Evolutionary conservation across 2,329 filamentous ascomycete species (phyloP).

Genomic region (Pestalotiopsis sp.): DNA sequence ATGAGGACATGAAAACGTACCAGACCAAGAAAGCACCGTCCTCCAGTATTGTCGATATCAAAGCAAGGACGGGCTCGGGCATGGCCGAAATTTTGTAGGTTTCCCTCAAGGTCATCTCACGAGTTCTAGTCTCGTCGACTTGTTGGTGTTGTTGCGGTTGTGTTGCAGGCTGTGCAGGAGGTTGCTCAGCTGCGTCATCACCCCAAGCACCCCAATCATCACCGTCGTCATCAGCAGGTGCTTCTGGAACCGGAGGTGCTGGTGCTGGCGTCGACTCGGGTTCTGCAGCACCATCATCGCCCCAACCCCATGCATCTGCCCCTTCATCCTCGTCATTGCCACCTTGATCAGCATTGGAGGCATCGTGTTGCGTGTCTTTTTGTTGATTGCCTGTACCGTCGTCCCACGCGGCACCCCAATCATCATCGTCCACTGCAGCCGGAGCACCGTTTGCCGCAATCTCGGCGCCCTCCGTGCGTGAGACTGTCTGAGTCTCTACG

Average conservation of each 20-base stretch:
- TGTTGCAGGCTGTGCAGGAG: background rate
- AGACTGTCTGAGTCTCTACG: constrained; percentile 81
- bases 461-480: constrained; percentile 66
- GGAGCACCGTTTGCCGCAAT: constrained; percentile 57
- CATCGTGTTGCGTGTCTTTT: constrained; percentile 33
- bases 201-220: constrained; percentile 85
- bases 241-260: constrained; percentile 18
- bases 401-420: constrained; percentile 83
- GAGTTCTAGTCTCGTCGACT: constrained; percentile 36
- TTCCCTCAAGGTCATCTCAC: constrained; percentile 80
- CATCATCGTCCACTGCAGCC: constrained; percentile 49
- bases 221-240: constrained; percentile 40
- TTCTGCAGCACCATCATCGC: constrained; percentile 60
- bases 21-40: constrained; percentile 62
- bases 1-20: constrained; percentile 33
- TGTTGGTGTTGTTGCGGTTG: background rate
- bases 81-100: constrained; percentile 88
- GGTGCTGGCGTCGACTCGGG: constrained; percentile 29
- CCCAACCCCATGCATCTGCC: constrained; percentile 84
- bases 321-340: constrained; percentile 40
- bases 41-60: constrained; percentile 62
- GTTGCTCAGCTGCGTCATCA: constrained; percentile 20
- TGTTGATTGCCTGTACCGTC: constrained; percentile 52
- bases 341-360: constrained; percentile 40
- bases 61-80: constrained; percentile 74